Base-by-base conservation (phyloP, 441 rosid species). In the Erodium chrysanthum region DNA sequence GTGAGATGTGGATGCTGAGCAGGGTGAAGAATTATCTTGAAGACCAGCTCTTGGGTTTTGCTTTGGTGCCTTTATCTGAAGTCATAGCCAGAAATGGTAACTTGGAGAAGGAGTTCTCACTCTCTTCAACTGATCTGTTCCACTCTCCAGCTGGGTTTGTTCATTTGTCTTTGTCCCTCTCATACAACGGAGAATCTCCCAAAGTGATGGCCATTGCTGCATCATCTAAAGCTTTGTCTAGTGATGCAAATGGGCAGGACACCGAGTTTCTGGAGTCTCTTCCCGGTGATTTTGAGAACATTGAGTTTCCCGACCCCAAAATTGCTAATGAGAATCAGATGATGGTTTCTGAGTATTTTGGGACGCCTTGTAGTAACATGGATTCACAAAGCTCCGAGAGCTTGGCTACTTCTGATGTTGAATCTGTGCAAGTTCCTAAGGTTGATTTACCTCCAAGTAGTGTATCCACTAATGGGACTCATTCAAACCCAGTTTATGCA, bases 1-100 rank as follows among this genome's bases (percentile, higher is more conserved):
- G 97, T 72, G 99, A 94, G 86, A 73, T 94, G 73, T 94, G 83
- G 78, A 94, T 94, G 99, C 85, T 94, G 96, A 94, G 99, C 74
- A 80, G 99, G 83, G 99, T 91, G 79, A 91, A 73, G 85, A 94
- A 94, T 71, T 94, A 94, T 80, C 90, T 94, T 0, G 99, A 89
- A 77, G 99, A 94, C 80, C 99, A 94, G 83, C 73, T 91, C 74
- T 83, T 94, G 73, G 99, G 99, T 25, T 86, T 94, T 64, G 84
- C 96, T 64, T 62, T 91, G 82, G 96, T 94, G 71, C 97, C 96
- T 31, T 75, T 91, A 76, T 91, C 97, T 2, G 96, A 94, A 72
- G 88, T 94, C 8, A 61, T 94, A n/a, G 62, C 85, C 65, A 76
- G 79, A 71, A 86, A 87, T 64, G 92, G 99, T 68, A 85, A 83